Evolutionary conservation across 2,329 filamentous ascomycete species (phyloP).

Genomic region (Xylaria sp.): DNA sequence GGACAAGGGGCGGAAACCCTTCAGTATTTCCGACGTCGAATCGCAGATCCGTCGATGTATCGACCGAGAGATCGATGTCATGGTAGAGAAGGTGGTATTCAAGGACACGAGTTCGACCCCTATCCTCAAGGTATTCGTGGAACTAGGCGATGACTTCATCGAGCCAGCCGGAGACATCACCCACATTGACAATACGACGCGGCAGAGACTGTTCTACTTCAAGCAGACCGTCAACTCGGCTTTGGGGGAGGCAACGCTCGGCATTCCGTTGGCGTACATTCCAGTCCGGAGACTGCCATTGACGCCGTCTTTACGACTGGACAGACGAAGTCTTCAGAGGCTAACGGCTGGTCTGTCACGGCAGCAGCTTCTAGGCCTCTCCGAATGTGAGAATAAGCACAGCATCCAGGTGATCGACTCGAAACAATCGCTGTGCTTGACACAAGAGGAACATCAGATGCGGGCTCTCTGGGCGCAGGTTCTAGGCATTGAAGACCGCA

Average conservation of each 20-base stretch:
- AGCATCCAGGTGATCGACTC: slow-evolving; percentile 35
- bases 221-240: slow-evolving; percentile 41
- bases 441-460: slow-evolving; percentile 44
- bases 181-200: slow-evolving; percentile 36
- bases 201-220: slow-evolving; percentile 40
- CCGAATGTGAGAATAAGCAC: slow-evolving; percentile 34
- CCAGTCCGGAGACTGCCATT: slow-evolving; percentile 45
- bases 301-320: slow-evolving; percentile 46
- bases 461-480: slow-evolving; percentile 44
- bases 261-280: slow-evolving; percentile 44
- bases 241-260: slow-evolving; percentile 36
- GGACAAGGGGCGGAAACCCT: slow-evolving; percentile 37
- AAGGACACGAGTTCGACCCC: slow-evolving; percentile 36
- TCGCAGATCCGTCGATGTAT: slow-evolving; percentile 43
- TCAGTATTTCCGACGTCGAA: slow-evolving; percentile 43
- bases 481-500: slow-evolving; percentile 35
- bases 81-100: slow-evolving; percentile 44
- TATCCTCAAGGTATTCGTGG: slow-evolving; percentile 45
- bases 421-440: slow-evolving; percentile 46
- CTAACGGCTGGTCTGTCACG: slow-evolving; percentile 39
- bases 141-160: slow-evolving; percentile 39
- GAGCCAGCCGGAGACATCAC: slow-evolving; percentile 37
- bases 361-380: slow-evolving; percentile 40
- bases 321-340: slow-evolving; percentile 43
- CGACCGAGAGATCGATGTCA: slow-evolving; percentile 43